Conservation (phyloP, 805 yeast genomes). For the Scheffersomyces coipomensis region DNA sequence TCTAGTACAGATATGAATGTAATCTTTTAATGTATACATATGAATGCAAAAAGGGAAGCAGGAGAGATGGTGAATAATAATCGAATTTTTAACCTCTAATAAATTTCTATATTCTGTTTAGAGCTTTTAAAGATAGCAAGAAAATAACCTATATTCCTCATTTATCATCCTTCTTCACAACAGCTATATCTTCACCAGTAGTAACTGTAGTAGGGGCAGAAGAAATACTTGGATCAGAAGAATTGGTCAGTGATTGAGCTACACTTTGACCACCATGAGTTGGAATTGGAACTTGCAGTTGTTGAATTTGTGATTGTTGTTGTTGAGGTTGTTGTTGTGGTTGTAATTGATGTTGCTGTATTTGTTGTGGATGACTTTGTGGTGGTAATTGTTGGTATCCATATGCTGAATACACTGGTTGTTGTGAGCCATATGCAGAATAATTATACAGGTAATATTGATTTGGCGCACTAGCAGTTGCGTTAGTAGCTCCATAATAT, state of each 20-base stretch:
- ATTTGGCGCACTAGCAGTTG: slow-evolving; percentile 1
- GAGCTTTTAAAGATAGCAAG: background rate
- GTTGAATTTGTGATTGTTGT: slow-evolving; percentile 6
- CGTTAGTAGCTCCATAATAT: background rate
- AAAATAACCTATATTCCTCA: no score
- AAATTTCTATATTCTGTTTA: no score
- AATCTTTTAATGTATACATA: no score
- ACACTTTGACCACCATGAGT: background rate
- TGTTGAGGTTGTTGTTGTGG: slow-evolving; percentile 1
- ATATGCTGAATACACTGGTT: slow-evolving; percentile 4
- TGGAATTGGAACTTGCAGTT: background rate
- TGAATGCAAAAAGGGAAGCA: no score
- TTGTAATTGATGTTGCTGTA: slow-evolving; percentile 1
- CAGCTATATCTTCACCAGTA: background rate
- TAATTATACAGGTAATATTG: slow-evolving; percentile 5
- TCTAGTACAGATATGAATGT: no score
- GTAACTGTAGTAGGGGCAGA: background rate
- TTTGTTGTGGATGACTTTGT: slow-evolving; percentile 3
- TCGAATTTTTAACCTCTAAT: no score
- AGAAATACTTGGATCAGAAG: background rate
- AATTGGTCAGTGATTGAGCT: background rate
- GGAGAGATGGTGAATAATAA: no score
- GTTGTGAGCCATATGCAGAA: slow-evolving; percentile 3
- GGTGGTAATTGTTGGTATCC: slow-evolving; percentile 7
- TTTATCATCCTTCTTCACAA: background rate